These are phyloP conservation scores for Vaccinium corymbosum DNA, from an alignment of 148 eudicot species.

Conservation along the genomic window DNA sequence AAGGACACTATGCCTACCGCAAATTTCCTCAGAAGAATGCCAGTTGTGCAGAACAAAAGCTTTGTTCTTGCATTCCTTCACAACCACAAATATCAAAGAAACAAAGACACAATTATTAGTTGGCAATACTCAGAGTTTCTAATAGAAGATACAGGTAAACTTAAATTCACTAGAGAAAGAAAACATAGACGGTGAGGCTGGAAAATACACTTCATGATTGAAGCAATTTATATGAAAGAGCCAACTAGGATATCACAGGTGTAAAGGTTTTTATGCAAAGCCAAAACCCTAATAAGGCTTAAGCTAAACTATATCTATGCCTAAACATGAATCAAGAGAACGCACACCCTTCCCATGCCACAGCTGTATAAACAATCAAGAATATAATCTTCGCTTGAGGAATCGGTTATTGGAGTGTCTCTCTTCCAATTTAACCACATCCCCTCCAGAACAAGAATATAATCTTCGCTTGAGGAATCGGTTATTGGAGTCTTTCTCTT, in stretches of 20 bases:
- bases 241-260: neutral
- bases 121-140: neutral
- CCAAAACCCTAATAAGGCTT: neutral
- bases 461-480: neutral
- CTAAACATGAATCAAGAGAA: neutral
- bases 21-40: constrained; percentile 87
- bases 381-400: neutral
- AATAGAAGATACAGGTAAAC: neutral
- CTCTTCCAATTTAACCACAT: neutral
- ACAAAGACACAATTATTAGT: constrained; percentile 13
- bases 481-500: neutral
- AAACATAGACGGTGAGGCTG: neutral
- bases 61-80: constrained; percentile 80
- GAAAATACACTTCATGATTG: neutral
- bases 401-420: neutral
- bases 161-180: neutral
- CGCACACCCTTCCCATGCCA: neutral
- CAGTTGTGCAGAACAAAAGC: constrained; percentile 96
- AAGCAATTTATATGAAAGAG: neutral
- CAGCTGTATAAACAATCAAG: neutral
- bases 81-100: constrained; percentile 11
- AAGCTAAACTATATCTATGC: neutral
- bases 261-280: neutral
- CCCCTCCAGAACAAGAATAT: neutral
- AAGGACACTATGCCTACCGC: constrained; percentile 48